Base-by-base conservation (phyloP, 345 rosid genomes). In the Hibiscus mutabilis region DNA sequence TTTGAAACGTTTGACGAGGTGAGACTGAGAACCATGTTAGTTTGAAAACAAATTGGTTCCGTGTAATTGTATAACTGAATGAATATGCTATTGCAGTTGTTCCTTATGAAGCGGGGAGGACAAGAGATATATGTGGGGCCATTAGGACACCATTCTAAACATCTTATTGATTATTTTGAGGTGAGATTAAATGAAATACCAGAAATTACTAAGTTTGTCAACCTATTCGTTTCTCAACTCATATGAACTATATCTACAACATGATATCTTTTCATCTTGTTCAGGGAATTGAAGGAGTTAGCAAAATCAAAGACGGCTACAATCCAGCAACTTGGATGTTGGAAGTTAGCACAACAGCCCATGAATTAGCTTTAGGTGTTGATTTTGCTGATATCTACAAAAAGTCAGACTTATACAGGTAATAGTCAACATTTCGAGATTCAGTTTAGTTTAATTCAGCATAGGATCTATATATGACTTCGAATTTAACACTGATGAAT, bases 311-410 rank as follows among this genome's bases (percentile, higher is more conserved):
- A 74, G 89, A 88, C 27, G 96, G 93, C 1, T 87, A 87, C 70
- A 92, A 92, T 66, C 97, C 97, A 24, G 97, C 97, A 72, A 88
- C 93, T n/a, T 90, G 97, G 97, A 89, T 92, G 92, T 75, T 92
- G 57, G 96, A 92, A 79, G 91, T 84, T 37, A 84, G 89, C 18
- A 42, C 71, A 57, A 15, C 83, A 7, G 81, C 89, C 1, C 96
- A 91, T 69, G 97, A 91, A 75, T 42, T 79, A 11, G 79, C 88
- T 68, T 47, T 85, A 75, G 87, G 85, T 40, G 78, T 89, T 6
- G 89, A 91, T 81, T 91, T 91, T 76, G 73, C 89, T 21, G 79
- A 79, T 72, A 29, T 82, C 22, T 85, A 86, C 87, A 88, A 72
- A 57, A 81, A 79, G 55, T 89, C 97, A 58, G 86, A 88, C 1